These are phyloP conservation scores for Prinsepia uniflora DNA, from an alignment of 306 rosid genomes.

Conservation along the genomic window DNA sequence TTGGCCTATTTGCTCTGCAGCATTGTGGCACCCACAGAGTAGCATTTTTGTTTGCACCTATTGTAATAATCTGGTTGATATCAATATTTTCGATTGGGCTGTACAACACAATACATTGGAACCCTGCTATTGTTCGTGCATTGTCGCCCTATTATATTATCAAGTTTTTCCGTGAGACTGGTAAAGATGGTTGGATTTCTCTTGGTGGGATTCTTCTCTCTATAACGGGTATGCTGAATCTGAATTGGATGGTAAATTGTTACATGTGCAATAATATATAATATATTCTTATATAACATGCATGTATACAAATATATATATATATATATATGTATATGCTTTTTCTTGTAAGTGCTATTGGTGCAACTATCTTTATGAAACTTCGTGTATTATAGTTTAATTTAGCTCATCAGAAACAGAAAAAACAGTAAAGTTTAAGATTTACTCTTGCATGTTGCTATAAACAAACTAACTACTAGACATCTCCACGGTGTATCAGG, in stretches of 20 bases:
- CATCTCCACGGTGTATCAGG: slow-evolving; percentile 42
- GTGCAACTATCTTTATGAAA: slow-evolving; percentile 16
- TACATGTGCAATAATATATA: slow-evolving; percentile 9
- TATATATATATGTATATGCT: slow-evolving; percentile 11
- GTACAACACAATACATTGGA: slow-evolving; percentile 69
- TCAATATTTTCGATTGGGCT: slow-evolving; percentile 69
- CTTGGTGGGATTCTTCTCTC: slow-evolving; percentile 85
- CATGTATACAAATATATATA: background rate
- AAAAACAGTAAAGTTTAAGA: background rate
- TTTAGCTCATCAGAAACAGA: slow-evolving; percentile 10
- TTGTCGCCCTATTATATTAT: slow-evolving; percentile 65
- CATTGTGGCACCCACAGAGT: slow-evolving; percentile 84
- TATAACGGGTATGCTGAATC: slow-evolving; percentile 64
- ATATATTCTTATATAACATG: no score
- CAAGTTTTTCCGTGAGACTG: slow-evolving; percentile 61
- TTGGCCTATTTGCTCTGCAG: slow-evolving; percentile 87
- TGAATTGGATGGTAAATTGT: slow-evolving; percentile 12
- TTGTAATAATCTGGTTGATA: slow-evolving; percentile 67
- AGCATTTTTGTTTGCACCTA: slow-evolving; percentile 74
- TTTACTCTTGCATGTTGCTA: background rate
- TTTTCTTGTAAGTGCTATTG: slow-evolving; percentile 10
- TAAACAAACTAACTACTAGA: background rate
- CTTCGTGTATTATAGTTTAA: slow-evolving; percentile 8
- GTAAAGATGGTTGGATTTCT: slow-evolving; percentile 83
- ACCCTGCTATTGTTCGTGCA: slow-evolving; percentile 57